Evolutionary conservation across 352 stramenopile species (phyloP), one percentile per base, ranked within the genome.

Genomic region (Phytophthora capsici): DNA sequence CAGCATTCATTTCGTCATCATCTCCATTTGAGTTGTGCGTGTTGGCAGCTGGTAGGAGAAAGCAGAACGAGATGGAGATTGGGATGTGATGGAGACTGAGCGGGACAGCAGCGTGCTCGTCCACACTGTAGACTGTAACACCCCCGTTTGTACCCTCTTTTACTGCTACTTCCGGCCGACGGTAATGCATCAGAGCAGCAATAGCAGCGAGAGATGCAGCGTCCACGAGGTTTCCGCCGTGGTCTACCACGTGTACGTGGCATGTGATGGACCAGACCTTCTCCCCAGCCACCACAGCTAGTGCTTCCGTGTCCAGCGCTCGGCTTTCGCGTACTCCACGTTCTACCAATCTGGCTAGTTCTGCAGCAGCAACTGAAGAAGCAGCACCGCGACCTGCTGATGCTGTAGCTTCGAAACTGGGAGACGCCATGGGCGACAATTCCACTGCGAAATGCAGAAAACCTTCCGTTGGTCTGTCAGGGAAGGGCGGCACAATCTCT

Each of bases 21-120:
- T 56, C 59, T 54, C 38, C 41, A 34, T 46, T 54, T 4, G 46
- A 65, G 17, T 34, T n/a, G 0, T 57, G 52, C 19, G 45, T 55
- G 3, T 49, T 70, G n/a, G 50, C 47, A 63, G 46, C 22, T 30
- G 66, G 57, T 54, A 90, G 69, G 20, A 94, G 53, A 34, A 94
- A 91, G 72, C 84, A 88, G 54, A 98, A 98, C n/a, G 93, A 98
- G 49, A 98, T 89, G 20, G 90, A 97, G 40, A 99, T 84, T n/a
- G 96, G 96, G 32, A 97, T 94, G 79, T 98, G 96, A 80, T 98
- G 95, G 56, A 99, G 78, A 64, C 92, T 97, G 26, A 98, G 73
- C 19, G 95, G 93, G 32, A 97, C 84, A 52, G 96, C 93, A 30
- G 91, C 88, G 58, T 98, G 87, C 52, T 98, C 90, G 51, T 92